Conservation (phyloP, 345 rosid species). For the Eucalyptus polyanthemos region DNA sequence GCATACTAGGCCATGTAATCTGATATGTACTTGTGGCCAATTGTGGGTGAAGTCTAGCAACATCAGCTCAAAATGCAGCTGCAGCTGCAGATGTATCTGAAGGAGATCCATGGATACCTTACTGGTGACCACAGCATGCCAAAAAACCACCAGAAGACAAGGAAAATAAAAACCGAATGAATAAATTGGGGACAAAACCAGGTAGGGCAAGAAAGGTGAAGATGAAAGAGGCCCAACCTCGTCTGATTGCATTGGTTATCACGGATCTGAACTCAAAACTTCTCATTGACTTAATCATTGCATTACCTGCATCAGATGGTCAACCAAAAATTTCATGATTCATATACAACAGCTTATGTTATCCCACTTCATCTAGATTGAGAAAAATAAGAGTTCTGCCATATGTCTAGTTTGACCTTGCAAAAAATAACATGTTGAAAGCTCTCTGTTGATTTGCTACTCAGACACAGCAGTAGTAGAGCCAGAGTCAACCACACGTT, state of each 20-base stretch:
- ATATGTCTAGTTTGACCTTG: background rate
- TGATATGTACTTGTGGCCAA: background rate
- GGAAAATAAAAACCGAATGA: background rate
- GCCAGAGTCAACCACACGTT: background rate
- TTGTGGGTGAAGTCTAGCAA: background rate
- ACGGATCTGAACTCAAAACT: background rate
- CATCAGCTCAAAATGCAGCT: background rate
- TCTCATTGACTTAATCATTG: background rate
- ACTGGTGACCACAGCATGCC: background rate
- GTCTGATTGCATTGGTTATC: background rate
- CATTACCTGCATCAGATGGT: background rate
- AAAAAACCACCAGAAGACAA: background rate
- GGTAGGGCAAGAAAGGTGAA: background rate
- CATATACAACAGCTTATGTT: background rate
- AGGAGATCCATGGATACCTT: background rate
- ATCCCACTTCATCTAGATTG: background rate
- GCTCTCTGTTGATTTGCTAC: background rate
- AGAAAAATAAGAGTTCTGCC: background rate
- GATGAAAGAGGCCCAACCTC: background rate
- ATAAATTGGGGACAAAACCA: background rate
- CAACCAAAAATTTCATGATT: background rate
- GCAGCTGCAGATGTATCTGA: background rate
- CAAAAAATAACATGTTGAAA: background rate
- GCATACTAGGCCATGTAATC: background rate
- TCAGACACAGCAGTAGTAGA: background rate